phyloP scores from a whole-genome alignment of 768 basidiomycete species.

The Mycena metata region DNA sequence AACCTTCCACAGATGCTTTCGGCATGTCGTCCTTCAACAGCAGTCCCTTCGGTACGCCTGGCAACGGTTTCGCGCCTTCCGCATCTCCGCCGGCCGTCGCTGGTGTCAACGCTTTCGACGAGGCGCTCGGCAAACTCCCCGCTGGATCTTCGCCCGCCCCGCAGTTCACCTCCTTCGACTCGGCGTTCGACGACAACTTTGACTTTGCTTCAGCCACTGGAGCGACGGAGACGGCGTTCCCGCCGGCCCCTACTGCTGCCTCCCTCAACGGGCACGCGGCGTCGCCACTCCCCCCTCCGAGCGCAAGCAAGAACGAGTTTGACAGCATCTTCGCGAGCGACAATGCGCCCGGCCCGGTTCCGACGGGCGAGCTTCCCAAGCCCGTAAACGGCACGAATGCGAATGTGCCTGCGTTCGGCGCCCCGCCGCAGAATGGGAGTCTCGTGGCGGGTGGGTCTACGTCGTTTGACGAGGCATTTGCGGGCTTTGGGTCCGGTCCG shows the following conservation, averaged over 20 bases:
- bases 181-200: constrained; percentile 72
- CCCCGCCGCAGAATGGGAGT: constrained; percentile 28
- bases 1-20: constrained; percentile 40
- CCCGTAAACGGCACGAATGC: constrained; percentile 23
- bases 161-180: constrained; percentile 71
- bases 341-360: not conserved
- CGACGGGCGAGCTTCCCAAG: constrained; percentile 10
- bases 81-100: constrained; percentile 46
- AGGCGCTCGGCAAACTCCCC: constrained; percentile 73
- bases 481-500: constrained; percentile 58
- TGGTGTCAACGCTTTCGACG: constrained; percentile 80
- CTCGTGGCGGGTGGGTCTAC: constrained; percentile 9
- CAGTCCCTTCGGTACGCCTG: constrained; percentile 40
- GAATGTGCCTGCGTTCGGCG: constrained; percentile 26
- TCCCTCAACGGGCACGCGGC: constrained; percentile 45
- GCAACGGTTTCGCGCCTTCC: constrained; percentile 26
- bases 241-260: constrained; percentile 45
- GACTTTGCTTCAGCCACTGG: constrained; percentile 68
- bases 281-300: constrained; percentile 24
- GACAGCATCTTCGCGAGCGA: constrained; percentile 33
- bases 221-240: constrained; percentile 52
- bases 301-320: constrained; percentile 36
- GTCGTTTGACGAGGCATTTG: constrained; percentile 72
- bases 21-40: constrained; percentile 36
- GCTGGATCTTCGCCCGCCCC: constrained; percentile 52